Base-by-base conservation (phyloP, 2,329 filamentous ascomycete species). In the Talaromyces sp. region DNA sequence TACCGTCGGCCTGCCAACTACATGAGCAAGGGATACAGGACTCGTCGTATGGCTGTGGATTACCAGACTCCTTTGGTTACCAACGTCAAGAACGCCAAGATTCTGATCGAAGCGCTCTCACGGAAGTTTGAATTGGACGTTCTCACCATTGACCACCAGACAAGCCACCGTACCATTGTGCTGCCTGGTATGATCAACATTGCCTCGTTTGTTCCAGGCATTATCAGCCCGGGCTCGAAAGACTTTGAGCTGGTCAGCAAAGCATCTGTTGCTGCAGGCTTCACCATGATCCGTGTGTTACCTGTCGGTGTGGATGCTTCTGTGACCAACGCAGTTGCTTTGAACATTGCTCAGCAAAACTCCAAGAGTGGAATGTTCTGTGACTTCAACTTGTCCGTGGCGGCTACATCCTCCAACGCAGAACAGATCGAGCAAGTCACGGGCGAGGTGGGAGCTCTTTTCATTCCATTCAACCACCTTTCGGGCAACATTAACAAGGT, bases 61-160 rank as follows among this genome's bases (percentile, higher is more conserved):
- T 91, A 97, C 79, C 93, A 98, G 79, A 96, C 95, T 58, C 95
- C 95, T 61, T 81, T 99, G 63, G 93, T 99, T 19, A 99, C 95
- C 59, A 99, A 99, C 70, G 95, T 99, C 76, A 99, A 99, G 85
- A 98, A 97, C 73, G 95, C 95, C 62, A 99, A 98, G 83, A 91
- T 99, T 62, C 80, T 99, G 56, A 89, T 99, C 58, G 95, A 99
- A 79, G 95, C 93, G 24, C 90, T 99, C 65, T 88, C 92, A 60
- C 88, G 93, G 62, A 89, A 96, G 74, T 96, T 91, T 72, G 87
- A 93, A 67, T 83, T 99, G 58, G 87, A 90, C 41, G 86, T 99
- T 60, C 86, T 86, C 71, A 88, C 87, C 65, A 86, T 93, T 60
- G 95, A 99, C 77, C 96, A 89, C 78, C 92, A 96, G 80, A 93